These are phyloP conservation scores for Centella asiatica DNA, from an alignment of 129 eudicot species.

Conservation along the genomic window DNA sequence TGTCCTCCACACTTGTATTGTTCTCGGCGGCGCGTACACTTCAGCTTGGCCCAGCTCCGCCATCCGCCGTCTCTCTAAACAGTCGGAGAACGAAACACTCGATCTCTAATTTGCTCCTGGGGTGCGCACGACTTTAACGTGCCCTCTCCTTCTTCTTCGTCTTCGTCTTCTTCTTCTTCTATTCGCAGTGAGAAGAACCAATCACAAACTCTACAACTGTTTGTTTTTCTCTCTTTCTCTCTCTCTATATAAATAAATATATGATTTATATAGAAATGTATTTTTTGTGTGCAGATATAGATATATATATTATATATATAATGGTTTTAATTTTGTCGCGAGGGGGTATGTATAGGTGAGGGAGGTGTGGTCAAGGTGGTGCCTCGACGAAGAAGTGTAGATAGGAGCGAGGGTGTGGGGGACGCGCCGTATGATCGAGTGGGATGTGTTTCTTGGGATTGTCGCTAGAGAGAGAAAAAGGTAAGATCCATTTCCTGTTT, in stretches of 20 bases:
- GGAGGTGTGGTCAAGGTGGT: conserved; percentile 51
- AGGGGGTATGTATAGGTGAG: conserved; percentile 7
- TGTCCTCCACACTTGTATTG: conserved; percentile 75
- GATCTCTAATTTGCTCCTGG: no score
- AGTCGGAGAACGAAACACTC: no score
- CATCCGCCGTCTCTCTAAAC: conserved; percentile 36
- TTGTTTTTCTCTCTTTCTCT: no score
- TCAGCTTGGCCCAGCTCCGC: conserved; percentile 68
- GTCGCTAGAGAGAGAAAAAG: neutral
- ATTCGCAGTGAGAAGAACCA: neutral
- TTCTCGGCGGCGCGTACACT: conserved; percentile 78
- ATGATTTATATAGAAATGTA: no score
- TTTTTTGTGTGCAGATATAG: no score
- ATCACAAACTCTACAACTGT: neutral
- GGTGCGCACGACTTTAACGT: neutral
- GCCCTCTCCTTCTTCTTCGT: neutral
- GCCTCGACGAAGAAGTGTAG: conserved; percentile 15
- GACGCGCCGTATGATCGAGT: conserved; percentile 19
- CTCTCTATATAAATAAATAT: conserved; percentile 1
- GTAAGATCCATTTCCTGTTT: neutral
- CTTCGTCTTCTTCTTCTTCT: no score
- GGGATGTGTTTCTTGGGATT: neutral
- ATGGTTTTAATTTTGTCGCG: neutral
- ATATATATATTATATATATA: conserved; percentile 5
- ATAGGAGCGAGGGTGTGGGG: conserved; percentile 14